Evolutionary conservation across 192 early-diverging fungal genomes (phyloP), one percentile per base, ranked within the genome.

Genomic region (Backusella westeae): DNA sequence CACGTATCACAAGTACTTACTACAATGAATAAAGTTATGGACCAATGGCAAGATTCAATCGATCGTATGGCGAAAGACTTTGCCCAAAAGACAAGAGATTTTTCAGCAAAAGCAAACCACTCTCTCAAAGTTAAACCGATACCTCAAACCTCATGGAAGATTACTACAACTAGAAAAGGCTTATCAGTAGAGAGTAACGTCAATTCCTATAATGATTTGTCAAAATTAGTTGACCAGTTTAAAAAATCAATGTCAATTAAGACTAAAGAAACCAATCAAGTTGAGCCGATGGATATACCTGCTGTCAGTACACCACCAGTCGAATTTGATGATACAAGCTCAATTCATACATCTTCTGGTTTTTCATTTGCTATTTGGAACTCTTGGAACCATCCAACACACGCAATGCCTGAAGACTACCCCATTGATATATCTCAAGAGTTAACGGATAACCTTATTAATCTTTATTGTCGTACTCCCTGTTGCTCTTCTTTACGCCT

Each of bases 11-110:
- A 79, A 38, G 75, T 79, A 9, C 53, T 82, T 9, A 79, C 69
- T 8, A 77, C 78, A 1, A 82, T 82, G 81, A 82, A 82, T 66
- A 79, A 76, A 34, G 75, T 82, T n/a, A 75, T 82, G 66, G 81
- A 82, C 42, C 74, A 79, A 39, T 82, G 81, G 81, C 81, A 82
- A 59, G 75, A 77, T 21, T 75, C 78, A n/a, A 63, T 82, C 44
- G 81, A 82, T 52, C 76, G 78, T 17, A 74, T 79, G 75, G 75
- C 77, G 15, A 78, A 77, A 32, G 77, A 78, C 23, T 72, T 82
- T 56, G 78, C 75, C 8, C 81, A 79, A 66, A 82, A 76, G 23
- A 77, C 81, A 3, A 17, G 80, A 41, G 80, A 81, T 32, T 67
- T 81, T 21, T 71, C 71, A 5, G 73, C 73, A 17, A 71, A 69